Conservation (phyloP, 257 asterid genomes). For the Salvia splendens region DNA sequence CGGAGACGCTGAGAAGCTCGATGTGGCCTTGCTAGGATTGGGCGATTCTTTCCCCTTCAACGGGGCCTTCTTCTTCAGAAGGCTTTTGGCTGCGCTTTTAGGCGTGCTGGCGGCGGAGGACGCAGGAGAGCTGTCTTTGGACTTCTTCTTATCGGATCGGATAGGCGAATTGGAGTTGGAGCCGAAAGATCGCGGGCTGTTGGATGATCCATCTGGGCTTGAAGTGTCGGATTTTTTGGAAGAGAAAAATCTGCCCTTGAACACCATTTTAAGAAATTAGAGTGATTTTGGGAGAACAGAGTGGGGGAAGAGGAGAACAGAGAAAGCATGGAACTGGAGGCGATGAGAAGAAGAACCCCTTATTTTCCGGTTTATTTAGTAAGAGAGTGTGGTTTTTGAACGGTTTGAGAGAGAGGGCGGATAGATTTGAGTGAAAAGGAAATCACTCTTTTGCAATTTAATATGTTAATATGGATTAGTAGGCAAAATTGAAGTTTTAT, state of each 20-base stretch:
- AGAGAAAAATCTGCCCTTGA: constrained; percentile 85
- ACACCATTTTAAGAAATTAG: constrained; percentile 57
- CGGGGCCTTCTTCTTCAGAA: constrained; percentile 50
- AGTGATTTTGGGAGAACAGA: constrained; percentile 1
- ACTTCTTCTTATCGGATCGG: constrained; percentile 85
- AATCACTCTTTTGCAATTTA: too few relatives aligned
- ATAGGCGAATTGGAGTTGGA: constrained; percentile 87
- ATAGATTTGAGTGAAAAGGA: too few relatives aligned
- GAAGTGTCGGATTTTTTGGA: constrained; percentile 85
- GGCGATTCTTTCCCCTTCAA: constrained; percentile 48
- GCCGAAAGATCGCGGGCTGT: constrained; percentile 81
- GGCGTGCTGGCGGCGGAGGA: constrained; percentile 49
- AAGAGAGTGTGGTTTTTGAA: too few relatives aligned
- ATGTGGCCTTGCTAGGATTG: constrained; percentile 41
- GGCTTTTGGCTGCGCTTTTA: constrained; percentile 39
- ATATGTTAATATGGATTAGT: too few relatives aligned
- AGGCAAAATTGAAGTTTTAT: too few relatives aligned
- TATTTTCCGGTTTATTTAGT: too few relatives aligned
- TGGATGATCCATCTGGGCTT: constrained; percentile 92
- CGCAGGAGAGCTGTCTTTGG: constrained; percentile 59
- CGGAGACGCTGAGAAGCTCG: constrained; percentile 35
- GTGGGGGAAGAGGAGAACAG: background rate
- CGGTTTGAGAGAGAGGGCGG: too few relatives aligned
- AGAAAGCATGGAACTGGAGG: background rate
- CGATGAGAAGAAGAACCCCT: background rate